Evolutionary conservation across 2,329 filamentous ascomycete genomes (phyloP).

Genomic region (Clarireedia paspali): DNA sequence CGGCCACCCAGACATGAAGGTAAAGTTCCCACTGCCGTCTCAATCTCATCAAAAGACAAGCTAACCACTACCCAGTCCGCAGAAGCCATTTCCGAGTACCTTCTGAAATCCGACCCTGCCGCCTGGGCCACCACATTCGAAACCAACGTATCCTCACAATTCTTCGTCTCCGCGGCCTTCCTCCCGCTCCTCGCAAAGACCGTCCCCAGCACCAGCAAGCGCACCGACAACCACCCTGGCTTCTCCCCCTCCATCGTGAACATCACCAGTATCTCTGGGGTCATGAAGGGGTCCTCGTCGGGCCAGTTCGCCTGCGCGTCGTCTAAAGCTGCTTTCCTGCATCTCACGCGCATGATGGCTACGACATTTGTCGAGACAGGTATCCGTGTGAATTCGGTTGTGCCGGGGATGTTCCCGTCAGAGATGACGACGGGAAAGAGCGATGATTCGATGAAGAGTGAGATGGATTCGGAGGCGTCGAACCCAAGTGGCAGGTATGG

Average conservation of each 20-base stretch:
- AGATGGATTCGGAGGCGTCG: slow-evolving; percentile 17
- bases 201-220: slow-evolving; percentile 32
- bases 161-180: slow-evolving; percentile 55
- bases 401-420: slow-evolving; percentile 38
- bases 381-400: slow-evolving; percentile 50
- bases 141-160: slow-evolving; percentile 63
- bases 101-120: slow-evolving; percentile 38
- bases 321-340: slow-evolving; percentile 38
- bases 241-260: slow-evolving; percentile 17
- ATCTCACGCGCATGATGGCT: slow-evolving; percentile 38
- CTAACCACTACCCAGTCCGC: slow-evolving; percentile 22
- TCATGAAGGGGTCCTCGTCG: slow-evolving; percentile 14
- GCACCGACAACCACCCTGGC: slow-evolving; percentile 29
- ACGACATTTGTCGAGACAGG: slow-evolving; percentile 40
- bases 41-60: neutral
- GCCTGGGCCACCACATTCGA: slow-evolving; percentile 64
- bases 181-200: slow-evolving; percentile 42
- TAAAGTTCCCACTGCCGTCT: slow-evolving; percentile 11
- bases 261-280: slow-evolving; percentile 12
- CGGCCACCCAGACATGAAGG: slow-evolving; percentile 40
- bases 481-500: slow-evolving; percentile 38
- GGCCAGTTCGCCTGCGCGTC: slow-evolving; percentile 28
- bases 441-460: slow-evolving; percentile 41
- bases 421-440: slow-evolving; percentile 40
- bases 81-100: slow-evolving; percentile 41